phyloP scores from a whole-genome alignment of 768 basidiomycete species.

The Mycena metata region DNA sequence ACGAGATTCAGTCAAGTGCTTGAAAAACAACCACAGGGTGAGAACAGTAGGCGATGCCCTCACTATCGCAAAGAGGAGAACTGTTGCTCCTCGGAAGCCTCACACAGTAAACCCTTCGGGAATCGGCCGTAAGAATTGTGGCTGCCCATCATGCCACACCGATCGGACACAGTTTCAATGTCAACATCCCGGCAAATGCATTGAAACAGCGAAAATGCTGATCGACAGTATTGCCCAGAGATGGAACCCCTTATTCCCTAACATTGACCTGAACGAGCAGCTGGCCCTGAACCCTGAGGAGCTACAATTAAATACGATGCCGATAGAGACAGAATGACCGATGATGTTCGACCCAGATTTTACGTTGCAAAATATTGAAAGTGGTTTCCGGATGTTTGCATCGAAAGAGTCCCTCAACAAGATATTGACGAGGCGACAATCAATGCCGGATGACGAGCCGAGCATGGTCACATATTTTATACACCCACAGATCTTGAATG shows the following conservation, averaged over 20 bases:
- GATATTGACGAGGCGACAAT: background rate
- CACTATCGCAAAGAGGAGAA: background rate
- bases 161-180: background rate
- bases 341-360: background rate
- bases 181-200: background rate
- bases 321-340: background rate
- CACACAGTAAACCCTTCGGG: background rate
- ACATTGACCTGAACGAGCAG: background rate
- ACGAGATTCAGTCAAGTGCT: background rate
- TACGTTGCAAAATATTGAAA: background rate
- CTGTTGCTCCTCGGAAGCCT: background rate
- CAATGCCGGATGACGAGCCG: background rate
- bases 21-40: background rate
- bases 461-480: background rate
- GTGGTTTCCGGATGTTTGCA: slow-evolving; percentile 6
- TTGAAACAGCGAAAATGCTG: background rate
- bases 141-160: background rate
- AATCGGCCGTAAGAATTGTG: no score
- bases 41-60: background rate
- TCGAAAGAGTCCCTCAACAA: background rate
- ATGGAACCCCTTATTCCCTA: background rate
- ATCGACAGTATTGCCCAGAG: background rate
- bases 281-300: background rate
- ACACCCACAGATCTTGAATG: background rate
- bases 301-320: background rate